Evolutionary conservation across 495 filamentous ascomycete genomes (phyloP), one percentile per base, ranked within the genome.

Genomic region (Xylaria bambusicola): DNA sequence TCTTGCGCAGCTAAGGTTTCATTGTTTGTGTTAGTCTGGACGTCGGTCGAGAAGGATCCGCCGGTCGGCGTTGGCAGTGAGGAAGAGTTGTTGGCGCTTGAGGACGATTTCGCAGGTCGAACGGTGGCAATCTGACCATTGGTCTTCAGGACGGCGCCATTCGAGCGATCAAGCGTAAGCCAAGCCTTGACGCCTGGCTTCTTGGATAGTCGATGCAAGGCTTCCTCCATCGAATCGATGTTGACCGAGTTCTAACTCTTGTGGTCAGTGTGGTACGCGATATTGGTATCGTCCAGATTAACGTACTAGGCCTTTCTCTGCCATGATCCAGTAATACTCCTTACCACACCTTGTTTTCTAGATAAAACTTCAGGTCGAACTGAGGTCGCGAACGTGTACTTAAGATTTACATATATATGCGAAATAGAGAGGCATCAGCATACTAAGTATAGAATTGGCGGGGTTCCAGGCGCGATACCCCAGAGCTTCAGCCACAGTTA

Each of bases 111-210:
- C 6, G 71, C 55, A 23, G 73, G 75, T n/a, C 75, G 73, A 48
- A 78, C 71, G 5, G 77, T 70, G 6, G 79, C 75, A 21, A 83
- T 65, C 53, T 86, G 75, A 51, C 86, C 85, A 52, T 78, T 82
- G 4, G 81, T 83, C 64, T 84, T 84, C 50, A 89, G 68, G 52
- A 90, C 84, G 12, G 83, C 73, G n/a, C 84, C 86, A 18, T 78
- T 79, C 1, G 75, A 66, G 18, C 84, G 81, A 60, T 87, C 83
- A 7, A 90, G 67, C 36, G 85, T 80, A 6, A 89, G 75, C 27
- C 84, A 84, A 52, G 82, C 84, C 64, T 83, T 82, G 27, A 90
- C 86, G 40, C 86, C 86, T 6, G 85, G 76, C 50, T 88, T 88
- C 66, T 83, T 83, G 49, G 82, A 80, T 4, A 90, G 77, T 9